These are phyloP conservation scores for Candida nanaspora DNA, from an alignment of 805 yeast species.

Conservation along the genomic window DNA sequence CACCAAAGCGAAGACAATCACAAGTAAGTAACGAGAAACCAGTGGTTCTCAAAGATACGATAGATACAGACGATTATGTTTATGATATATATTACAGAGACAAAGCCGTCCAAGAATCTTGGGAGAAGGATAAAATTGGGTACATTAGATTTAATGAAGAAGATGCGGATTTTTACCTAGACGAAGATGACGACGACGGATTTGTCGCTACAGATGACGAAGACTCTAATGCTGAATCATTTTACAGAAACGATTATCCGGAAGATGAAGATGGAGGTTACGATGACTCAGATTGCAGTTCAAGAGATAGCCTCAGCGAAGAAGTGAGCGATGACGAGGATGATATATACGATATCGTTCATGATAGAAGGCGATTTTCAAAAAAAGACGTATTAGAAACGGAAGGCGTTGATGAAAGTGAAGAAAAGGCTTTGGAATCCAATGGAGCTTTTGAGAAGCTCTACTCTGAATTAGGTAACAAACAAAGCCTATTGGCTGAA, in stretches of 20 bases:
- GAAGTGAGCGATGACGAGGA: slow-evolving; percentile 35
- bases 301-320: slow-evolving; percentile 29
- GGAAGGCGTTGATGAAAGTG: slow-evolving; percentile 20
- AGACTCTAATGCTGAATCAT: slow-evolving; percentile 87
- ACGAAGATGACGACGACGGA: slow-evolving; percentile 28
- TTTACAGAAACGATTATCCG: slow-evolving; percentile 89
- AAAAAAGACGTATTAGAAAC: slow-evolving; percentile 18
- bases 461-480: slow-evolving; percentile 14
- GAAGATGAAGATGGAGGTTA: slow-evolving; percentile 77
- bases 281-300: slow-evolving; percentile 19
- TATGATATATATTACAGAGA: slow-evolving; percentile 82
- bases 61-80: slow-evolving; percentile 56
- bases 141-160: slow-evolving; percentile 51
- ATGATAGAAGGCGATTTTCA: slow-evolving; percentile 24
- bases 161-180: slow-evolving; percentile 27
- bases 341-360: slow-evolving; percentile 27
- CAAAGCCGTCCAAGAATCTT: slow-evolving; percentile 37
- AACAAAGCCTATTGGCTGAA: background rate
- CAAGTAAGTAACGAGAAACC: slow-evolving; percentile 12
- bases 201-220: slow-evolving; percentile 52
- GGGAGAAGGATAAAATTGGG: slow-evolving; percentile 37
- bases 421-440: slow-evolving; percentile 1
- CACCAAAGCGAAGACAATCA: slow-evolving; percentile 23
- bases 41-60: slow-evolving; percentile 8
- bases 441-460: slow-evolving; percentile 26